A percentile compares a stretch with the other conserved stretches of the same genome.
These are phyloP conservation scores for Echium plantagineum DNA, from an alignment of 257 asterid genomes.

Conservation along the genomic window DNA sequence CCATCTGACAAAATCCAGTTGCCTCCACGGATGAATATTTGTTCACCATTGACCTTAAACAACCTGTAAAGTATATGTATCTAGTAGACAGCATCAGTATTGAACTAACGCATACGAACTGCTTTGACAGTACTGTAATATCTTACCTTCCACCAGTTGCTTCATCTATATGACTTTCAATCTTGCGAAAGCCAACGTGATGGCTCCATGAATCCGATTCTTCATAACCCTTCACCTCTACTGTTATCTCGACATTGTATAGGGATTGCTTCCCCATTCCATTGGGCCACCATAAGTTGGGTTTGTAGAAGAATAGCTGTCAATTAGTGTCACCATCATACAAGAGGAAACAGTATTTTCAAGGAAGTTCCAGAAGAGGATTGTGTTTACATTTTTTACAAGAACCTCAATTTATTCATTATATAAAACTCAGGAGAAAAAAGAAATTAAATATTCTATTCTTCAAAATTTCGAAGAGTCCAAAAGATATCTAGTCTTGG, in stretches of 20 bases:
- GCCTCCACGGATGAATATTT: constrained; percentile 92
- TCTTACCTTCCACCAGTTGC: constrained; percentile 89
- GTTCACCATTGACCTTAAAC: constrained; percentile 86
- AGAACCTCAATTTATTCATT: background rate
- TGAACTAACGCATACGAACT: background rate
- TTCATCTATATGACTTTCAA: constrained; percentile 63
- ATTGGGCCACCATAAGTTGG: constrained; percentile 97
- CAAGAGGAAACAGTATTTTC: background rate
- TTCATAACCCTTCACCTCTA: constrained; percentile 57
- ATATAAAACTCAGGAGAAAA: background rate
- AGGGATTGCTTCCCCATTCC: constrained; percentile 95
- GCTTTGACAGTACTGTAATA: background rate
- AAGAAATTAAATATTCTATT: background rate
- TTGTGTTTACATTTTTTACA: too few species aligned
- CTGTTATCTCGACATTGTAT: constrained; percentile 66
- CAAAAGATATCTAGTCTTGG: background rate
- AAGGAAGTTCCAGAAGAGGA: too few species aligned
- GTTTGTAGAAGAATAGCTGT: constrained; percentile 85
- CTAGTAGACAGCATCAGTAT: constrained; percentile 1
- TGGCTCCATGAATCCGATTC: constrained; percentile 88
- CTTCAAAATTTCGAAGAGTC: background rate
- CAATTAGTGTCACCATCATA: constrained; percentile 12
- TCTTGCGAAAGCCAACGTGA: constrained; percentile 86
- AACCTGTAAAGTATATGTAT: constrained; percentile 36
- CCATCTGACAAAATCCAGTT: constrained; percentile 99